Base-by-base conservation (phyloP, 2,329 filamentous ascomycete species). In the Phaeosphaeria sp. region DNA sequence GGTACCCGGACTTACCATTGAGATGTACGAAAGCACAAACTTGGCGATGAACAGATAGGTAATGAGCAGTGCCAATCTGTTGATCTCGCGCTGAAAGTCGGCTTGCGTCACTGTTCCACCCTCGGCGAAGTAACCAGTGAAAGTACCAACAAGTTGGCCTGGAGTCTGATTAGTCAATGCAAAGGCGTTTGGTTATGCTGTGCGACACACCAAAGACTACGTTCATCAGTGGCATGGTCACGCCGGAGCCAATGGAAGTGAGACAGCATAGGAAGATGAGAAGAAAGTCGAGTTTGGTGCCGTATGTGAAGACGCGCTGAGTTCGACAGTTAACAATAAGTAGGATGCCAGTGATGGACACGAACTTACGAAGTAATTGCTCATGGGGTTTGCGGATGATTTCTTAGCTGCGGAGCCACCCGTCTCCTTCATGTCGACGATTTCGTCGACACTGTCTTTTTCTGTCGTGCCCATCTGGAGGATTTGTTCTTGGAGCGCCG, bases 71-170 rank as follows among this genome's bases (percentile, higher is more conserved):
- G 68, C 50, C 17, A 68, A 50, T 27, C 61, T 59, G 58, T 81
- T 81, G 43, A 88, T 79, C n/a, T 81, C 71, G 1, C 75, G 65
- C 50, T 82, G 80, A 66, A 88, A 89, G 7, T 80, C 69, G 1
- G 75, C 77, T 20, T 82, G 77, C 1, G 78, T 81, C 33, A 80
- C 70, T 1, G 79, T 77, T 9, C 80, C 65, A 22, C 72, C 49
- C 15, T 81, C 81, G 0, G 76, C 75, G 55, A 84, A 84, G 68
- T 87, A 89, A n/a, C 77, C 73, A 52, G 82, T 85, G 64, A 89
- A 88, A 9, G 81, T 77, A 7, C 83, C 83, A 46, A 87, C 81
- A 1, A 76, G 71, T 54, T 76, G 69, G 25, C 75, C 70, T 77
- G 58, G 11, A 10, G 49, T 7, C 3, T 15, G 18, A 10, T 56